These are phyloP conservation scores for Oemleria cerasiformis DNA, from an alignment of 306 rosid species.

Conservation along the genomic window DNA sequence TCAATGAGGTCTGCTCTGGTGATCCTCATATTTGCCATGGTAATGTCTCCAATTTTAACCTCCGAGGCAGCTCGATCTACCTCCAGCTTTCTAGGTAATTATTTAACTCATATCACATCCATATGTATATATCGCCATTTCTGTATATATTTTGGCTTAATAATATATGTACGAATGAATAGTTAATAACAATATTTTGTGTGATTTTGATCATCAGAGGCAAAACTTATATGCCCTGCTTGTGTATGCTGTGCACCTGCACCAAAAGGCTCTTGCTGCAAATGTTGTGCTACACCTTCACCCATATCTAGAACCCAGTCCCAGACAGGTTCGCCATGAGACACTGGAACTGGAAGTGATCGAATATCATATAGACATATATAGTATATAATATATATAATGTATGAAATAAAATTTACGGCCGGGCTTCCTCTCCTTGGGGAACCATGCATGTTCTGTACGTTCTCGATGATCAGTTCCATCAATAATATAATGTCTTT, in stretches of 20 bases:
- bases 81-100: background rate
- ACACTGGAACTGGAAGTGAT: background rate
- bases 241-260: conserved; percentile 43
- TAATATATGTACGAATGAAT: too few relatives aligned
- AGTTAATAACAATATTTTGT: background rate
- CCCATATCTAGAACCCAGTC: background rate
- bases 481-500: too few relatives aligned
- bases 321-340: conserved; percentile 20
- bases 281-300: conserved; percentile 38
- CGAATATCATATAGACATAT: too few relatives aligned
- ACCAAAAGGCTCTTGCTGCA: conserved; percentile 44
- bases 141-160: too few relatives aligned
- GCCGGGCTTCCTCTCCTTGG: too few relatives aligned
- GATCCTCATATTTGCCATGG: too few relatives aligned
- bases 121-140: background rate
- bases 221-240: conserved; percentile 30
- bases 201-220: conserved; percentile 8
- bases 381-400: background rate
- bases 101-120: background rate
- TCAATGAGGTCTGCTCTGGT: too few relatives aligned
- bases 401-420: too few relatives aligned
- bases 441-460: too few relatives aligned
- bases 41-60: background rate
- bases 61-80: background rate
- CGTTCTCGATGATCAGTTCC: too few relatives aligned